These are phyloP conservation scores for Botrytis byssoidea DNA, from an alignment of 2,329 filamentous ascomycete species.

Conservation along the genomic window DNA sequence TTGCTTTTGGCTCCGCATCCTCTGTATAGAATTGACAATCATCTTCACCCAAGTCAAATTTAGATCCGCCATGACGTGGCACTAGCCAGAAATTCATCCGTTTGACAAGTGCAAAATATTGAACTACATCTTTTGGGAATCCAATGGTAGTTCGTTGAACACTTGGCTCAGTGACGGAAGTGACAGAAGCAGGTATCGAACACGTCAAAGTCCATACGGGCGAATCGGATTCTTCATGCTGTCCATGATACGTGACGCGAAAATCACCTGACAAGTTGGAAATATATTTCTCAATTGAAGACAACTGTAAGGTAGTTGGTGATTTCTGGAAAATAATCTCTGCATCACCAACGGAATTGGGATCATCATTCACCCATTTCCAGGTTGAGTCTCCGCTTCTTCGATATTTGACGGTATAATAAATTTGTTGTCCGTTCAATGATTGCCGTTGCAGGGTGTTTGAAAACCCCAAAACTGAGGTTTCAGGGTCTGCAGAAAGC, in stretches of 20 bases:
- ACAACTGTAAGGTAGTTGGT: too few relatives aligned
- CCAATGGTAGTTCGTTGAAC: background rate
- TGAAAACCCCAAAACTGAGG: background rate
- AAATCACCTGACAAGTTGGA: background rate
- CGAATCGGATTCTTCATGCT: background rate
- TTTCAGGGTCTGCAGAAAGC: background rate
- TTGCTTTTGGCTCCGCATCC: background rate
- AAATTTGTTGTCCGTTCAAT: background rate
- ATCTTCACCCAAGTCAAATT: background rate
- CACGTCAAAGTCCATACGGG: background rate
- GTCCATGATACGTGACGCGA: background rate
- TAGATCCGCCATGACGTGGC: background rate
- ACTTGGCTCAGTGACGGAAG: background rate
- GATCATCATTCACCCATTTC: conserved; percentile 11
- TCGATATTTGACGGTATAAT: conserved; percentile 7
- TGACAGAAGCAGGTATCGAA: background rate
- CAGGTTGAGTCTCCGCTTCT: background rate
- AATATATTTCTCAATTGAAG: background rate
- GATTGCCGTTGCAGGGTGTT: background rate
- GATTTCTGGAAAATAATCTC: conserved; percentile 5
- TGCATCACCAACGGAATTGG: background rate
- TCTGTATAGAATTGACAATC: background rate
- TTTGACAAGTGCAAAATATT: conserved; percentile 16
- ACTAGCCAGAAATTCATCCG: conserved; percentile 11
- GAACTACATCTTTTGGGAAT: background rate